Conservation (phyloP, 2,329 filamentous ascomycete genomes). For the Alternaria panax region DNA sequence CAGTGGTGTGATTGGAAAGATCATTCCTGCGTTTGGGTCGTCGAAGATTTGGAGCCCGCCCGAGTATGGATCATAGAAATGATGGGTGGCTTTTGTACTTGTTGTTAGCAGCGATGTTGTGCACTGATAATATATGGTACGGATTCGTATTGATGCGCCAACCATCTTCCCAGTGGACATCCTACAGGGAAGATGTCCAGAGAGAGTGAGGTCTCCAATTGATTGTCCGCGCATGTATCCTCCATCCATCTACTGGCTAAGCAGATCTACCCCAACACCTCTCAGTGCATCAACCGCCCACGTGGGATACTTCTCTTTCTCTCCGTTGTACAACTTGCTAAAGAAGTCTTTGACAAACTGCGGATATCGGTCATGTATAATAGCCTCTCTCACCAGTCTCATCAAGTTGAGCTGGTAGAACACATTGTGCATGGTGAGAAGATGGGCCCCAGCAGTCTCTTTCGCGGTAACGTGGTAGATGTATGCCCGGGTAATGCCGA, state of each 20-base stretch:
- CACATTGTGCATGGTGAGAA: conserved; percentile 93
- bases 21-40: conserved; percentile 25
- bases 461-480: conserved; percentile 92
- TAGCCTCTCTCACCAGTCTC: conserved; percentile 74
- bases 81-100: not conserved
- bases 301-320: conserved; percentile 72
- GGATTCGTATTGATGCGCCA: not conserved
- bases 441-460: conserved; percentile 88
- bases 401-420: conserved; percentile 90
- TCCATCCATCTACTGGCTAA: conserved; percentile 22
- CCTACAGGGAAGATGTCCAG: too few relatives aligned
- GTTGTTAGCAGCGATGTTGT: too few relatives aligned
- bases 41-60: conserved; percentile 22
- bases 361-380: conserved; percentile 82
- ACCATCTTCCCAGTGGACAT: not conserved
- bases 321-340: conserved; percentile 67
- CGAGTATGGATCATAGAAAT: conserved; percentile 28
- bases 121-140: not conserved
- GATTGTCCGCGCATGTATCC: too few relatives aligned
- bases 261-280: conserved; percentile 71
- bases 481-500: conserved; percentile 87
- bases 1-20: conserved; percentile 19
- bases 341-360: conserved; percentile 83
- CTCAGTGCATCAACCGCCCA: conserved; percentile 86
- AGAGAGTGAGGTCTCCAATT: not conserved